These are phyloP conservation scores for Plasmodium berghei DNA, from an alignment of 169 alveolate genomes.

Conservation along the genomic window DNA sequence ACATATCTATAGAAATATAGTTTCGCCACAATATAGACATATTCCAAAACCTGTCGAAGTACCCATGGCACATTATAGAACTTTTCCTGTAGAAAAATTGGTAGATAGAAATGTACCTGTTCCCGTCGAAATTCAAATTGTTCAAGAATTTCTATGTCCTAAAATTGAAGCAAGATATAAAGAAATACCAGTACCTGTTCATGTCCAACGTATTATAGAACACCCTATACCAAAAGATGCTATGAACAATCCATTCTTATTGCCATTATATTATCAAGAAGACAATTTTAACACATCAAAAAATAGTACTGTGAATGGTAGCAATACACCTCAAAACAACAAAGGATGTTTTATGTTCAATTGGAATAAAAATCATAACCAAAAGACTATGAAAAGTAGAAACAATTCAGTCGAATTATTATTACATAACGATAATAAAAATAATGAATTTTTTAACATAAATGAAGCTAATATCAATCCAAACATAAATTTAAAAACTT, in stretches of 20 bases:
- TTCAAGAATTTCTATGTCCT: slow-evolving; percentile 92
- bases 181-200: slow-evolving; percentile 94
- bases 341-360: slow-evolving; percentile 44
- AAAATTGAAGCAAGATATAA: slow-evolving; percentile 90
- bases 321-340: neutral
- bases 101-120: slow-evolving; percentile 93
- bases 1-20: slow-evolving; percentile 90
- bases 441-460: neutral
- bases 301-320: neutral
- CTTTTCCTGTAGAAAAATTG: slow-evolving; percentile 91
- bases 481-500: neutral
- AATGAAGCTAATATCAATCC: neutral
- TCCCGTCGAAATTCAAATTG: slow-evolving; percentile 93
- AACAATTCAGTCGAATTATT: slow-evolving; percentile 55
- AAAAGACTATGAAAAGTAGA: neutral
- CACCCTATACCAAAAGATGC: slow-evolving; percentile 92
- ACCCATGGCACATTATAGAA: slow-evolving; percentile 92
- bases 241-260: slow-evolving; percentile 68
- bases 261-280: slow-evolving; percentile 66
- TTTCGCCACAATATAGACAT: slow-evolving; percentile 92
- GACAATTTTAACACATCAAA: slow-evolving; percentile 14
- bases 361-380: slow-evolving; percentile 19
- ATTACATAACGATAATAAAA: slow-evolving; percentile 47
- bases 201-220: slow-evolving; percentile 92
- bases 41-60: slow-evolving; percentile 95